Percentiles rank a stretch among this genome's conserved stretches.
phyloP scores from a whole-genome alignment of 2,329 filamentous ascomycete species.

The Claviceps fusiformis region DNA sequence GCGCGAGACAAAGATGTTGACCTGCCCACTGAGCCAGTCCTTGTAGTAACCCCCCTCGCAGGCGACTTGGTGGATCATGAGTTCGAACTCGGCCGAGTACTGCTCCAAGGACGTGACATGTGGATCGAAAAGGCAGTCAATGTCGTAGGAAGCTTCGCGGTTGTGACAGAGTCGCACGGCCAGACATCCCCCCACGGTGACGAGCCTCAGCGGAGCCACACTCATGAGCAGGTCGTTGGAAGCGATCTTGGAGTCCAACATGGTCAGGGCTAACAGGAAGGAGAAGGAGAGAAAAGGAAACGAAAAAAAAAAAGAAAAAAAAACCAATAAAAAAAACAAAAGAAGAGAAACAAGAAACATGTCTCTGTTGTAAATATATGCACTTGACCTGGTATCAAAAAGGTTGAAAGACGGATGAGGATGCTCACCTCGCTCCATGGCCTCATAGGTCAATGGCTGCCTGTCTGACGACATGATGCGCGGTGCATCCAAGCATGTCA shows the following conservation, averaged over 20 bases:
- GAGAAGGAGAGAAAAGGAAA: too few relatives aligned
- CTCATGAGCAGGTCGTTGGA: constrained; percentile 14
- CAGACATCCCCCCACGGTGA: constrained; percentile 13
- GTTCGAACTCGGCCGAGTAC: constrained; percentile 10
- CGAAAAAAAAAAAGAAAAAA: too few relatives aligned
- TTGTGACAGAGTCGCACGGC: constrained; percentile 12
- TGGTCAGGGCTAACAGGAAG: constrained; percentile 10
- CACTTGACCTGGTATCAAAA: background rate
- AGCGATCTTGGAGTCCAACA: constrained; percentile 12
- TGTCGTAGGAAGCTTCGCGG: constrained; percentile 11
- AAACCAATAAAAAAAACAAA: too few relatives aligned
- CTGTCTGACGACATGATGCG: background rate
- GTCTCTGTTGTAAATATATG: background rate
- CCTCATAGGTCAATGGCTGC: constrained; percentile 1
- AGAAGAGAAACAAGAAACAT: too few relatives aligned
- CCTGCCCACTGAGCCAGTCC: constrained; percentile 14
- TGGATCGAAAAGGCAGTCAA: constrained; percentile 15
- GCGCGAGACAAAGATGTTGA: constrained; percentile 10
- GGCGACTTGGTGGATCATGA: constrained; percentile 8
- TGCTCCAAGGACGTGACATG: constrained; percentile 11
- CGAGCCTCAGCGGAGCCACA: constrained; percentile 15
- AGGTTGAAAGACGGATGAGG: background rate
- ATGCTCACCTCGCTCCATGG: constrained; percentile 1
- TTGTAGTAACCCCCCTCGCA: background rate
- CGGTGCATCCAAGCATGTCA: background rate